Percentiles rank a stretch among this genome's conserved stretches.
Evolutionary conservation across 148 eudicot species (phyloP).

Genomic region (Oxyria digyna): DNA sequence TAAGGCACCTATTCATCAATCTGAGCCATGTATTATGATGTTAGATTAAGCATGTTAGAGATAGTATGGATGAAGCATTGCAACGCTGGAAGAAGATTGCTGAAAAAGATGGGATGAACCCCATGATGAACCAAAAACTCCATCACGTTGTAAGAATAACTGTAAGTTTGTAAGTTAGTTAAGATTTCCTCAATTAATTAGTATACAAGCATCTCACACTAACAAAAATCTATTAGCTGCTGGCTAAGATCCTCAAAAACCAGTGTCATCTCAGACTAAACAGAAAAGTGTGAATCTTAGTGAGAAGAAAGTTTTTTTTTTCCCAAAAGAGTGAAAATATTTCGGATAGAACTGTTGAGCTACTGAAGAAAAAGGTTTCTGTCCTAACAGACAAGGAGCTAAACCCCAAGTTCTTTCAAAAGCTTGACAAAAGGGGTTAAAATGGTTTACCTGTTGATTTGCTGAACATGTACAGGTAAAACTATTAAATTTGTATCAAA

Average conservation of each 20-base stretch:
- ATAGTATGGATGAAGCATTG: constrained; percentile 83
- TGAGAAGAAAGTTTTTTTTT: constrained; percentile 28
- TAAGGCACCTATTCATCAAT: not conserved
- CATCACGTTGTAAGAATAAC: constrained; percentile 30
- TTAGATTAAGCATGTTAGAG: constrained; percentile 96
- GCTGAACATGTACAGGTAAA: too few species aligned
- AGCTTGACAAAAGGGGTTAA: constrained; percentile 61
- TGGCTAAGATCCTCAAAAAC: constrained; percentile 38
- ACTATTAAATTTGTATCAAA: too few species aligned
- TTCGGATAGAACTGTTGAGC: constrained; percentile 63
- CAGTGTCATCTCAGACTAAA: constrained; percentile 29
- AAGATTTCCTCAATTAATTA: constrained; percentile 5
- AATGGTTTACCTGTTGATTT: constrained; percentile 78
- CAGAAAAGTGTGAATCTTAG: constrained; percentile 19
- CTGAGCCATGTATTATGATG: not conserved
- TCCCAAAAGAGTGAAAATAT: constrained; percentile 38
- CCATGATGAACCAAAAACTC: constrained; percentile 39
- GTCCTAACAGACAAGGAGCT: constrained; percentile 66
- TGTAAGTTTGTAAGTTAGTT: constrained; percentile 7
- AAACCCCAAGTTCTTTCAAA: constrained; percentile 92
- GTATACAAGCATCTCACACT: constrained; percentile 6
- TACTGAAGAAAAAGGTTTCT: constrained; percentile 74
- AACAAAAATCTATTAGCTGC: constrained; percentile 1
- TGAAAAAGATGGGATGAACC: constrained; percentile 45
- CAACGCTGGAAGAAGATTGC: constrained; percentile 79